Percentiles rank a stretch among this genome's conserved stretches.
These are phyloP conservation scores for Ophiostoma montium DNA, from an alignment of 2,329 filamentous ascomycete species.

Conservation along the genomic window DNA sequence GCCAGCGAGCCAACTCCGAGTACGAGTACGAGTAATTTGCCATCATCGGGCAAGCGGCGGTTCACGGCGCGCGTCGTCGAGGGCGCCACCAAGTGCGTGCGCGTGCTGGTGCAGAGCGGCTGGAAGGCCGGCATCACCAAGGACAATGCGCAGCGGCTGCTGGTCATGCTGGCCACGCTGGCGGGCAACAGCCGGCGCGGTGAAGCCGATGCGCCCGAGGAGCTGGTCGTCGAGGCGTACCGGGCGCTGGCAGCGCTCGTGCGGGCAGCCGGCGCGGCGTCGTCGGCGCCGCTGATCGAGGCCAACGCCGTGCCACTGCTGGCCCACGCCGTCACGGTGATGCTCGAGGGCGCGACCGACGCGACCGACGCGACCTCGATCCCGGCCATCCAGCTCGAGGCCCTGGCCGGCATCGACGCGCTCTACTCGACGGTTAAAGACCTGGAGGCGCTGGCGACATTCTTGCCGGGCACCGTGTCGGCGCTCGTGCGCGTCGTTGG, in stretches of 20 bases:
- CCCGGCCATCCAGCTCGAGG: slow-evolving; percentile 55
- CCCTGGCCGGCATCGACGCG: slow-evolving; percentile 48
- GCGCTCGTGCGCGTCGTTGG: slow-evolving; percentile 62
- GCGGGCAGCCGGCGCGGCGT: slow-evolving; percentile 30
- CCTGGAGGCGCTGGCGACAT: slow-evolving; percentile 62
- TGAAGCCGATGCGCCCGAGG: slow-evolving; percentile 42
- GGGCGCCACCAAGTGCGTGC: slow-evolving; percentile 59
- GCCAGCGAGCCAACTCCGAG: slow-evolving; percentile 18
- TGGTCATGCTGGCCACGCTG: neutral
- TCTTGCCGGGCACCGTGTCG: slow-evolving; percentile 80
- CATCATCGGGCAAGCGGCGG: neutral
- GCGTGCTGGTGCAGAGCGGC: slow-evolving; percentile 58
- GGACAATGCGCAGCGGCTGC: neutral
- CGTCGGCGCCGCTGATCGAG: slow-evolving; percentile 31
- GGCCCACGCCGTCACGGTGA: slow-evolving; percentile 67
- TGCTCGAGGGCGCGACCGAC: slow-evolving; percentile 59
- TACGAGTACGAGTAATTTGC: no score
- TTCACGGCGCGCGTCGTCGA: slow-evolving; percentile 54
- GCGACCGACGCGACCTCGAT: slow-evolving; percentile 48
- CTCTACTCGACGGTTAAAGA: slow-evolving; percentile 54
- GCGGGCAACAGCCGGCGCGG: slow-evolving; percentile 30
- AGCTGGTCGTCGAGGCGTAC: slow-evolving; percentile 59
- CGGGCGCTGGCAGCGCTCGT: slow-evolving; percentile 55
- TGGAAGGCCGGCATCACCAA: slow-evolving; percentile 59
- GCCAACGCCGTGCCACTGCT: slow-evolving; percentile 58